Conservation (phyloP, 2,329 filamentous ascomycete species). For the Dactylonectria macrodidyma region DNA sequence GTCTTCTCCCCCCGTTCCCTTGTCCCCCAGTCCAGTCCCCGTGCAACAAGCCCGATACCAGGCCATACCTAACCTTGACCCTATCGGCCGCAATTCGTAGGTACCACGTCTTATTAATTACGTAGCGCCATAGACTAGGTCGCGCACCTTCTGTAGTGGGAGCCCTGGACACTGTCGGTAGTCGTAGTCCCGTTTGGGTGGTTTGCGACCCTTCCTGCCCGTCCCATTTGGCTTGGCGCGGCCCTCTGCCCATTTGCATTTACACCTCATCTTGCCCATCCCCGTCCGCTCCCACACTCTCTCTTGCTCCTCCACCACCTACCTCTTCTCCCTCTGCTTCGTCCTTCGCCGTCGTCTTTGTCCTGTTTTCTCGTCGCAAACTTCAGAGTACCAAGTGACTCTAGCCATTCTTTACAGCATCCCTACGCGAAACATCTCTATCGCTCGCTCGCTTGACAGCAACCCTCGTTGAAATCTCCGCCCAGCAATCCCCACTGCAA, state of each 20-base stretch:
- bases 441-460: conserved; percentile 27
- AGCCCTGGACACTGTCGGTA: not conserved
- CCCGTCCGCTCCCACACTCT: not conserved
- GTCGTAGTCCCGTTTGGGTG: conserved; percentile 6
- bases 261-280: conserved; percentile 26
- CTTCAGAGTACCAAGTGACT: conserved; percentile 4
- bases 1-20: not conserved
- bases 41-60: not conserved
- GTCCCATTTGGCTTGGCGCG: conserved; percentile 18
- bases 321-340: conserved; percentile 3
- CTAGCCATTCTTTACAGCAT: conserved; percentile 3
- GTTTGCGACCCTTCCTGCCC: conserved; percentile 9
- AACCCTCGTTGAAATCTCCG: conserved; percentile 26
- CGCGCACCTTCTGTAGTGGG: not conserved
- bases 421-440: conserved; percentile 1
- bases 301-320: conserved; percentile 5
- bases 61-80: not conserved
- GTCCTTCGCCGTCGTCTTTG: conserved; percentile 27
- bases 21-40: not conserved
- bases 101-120: not conserved
- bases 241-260: conserved; percentile 24
- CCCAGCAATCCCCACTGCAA: conserved; percentile 32
- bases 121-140: conserved; percentile 4
- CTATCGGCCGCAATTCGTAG: not conserved
- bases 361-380: conserved; percentile 33